phyloP scores from a whole-genome alignment of 225 moss, liverwort and hornwort species.

The Neckera pumila region DNA sequence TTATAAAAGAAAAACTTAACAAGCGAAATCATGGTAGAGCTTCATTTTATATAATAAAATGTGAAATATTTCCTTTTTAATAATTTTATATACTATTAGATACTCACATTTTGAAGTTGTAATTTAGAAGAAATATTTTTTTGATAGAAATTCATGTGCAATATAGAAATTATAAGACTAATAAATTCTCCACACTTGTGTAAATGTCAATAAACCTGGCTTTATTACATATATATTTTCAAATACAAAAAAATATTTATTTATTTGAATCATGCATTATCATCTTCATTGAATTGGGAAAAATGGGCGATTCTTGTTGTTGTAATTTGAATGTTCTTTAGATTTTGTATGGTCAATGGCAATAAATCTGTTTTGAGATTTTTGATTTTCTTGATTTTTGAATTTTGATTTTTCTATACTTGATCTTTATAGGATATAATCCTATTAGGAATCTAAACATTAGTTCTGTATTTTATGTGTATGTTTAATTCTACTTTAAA shows the following conservation, averaged over 20 bases:
- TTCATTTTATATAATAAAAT: background rate
- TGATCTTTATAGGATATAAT: too few relatives aligned
- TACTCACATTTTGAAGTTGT: background rate
- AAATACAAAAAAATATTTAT: background rate
- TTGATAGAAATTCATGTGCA: background rate
- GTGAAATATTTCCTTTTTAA: background rate
- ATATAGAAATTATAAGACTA: background rate
- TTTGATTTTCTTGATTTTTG: too few relatives aligned
- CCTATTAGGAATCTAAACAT: too few relatives aligned
- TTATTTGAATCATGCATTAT: too few relatives aligned
- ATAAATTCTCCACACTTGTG: background rate
- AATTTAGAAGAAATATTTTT: background rate
- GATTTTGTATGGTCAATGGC: too few relatives aligned
- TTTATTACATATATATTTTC: background rate
- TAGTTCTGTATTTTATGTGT: too few relatives aligned
- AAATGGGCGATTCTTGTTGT: background rate
- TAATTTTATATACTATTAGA: background rate
- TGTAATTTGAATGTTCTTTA: background rate
- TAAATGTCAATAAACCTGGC: background rate
- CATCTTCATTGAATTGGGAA: background rate
- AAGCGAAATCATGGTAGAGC: background rate
- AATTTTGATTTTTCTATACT: too few relatives aligned
- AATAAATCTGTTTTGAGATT: too few relatives aligned
- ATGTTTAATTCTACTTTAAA: too few relatives aligned
- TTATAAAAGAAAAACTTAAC: too few relatives aligned